Percentiles rank a stretch among this genome's conserved stretches.
Evolutionary conservation across 768 basidiomycete genomes (phyloP).

Genomic region (Tubosaeta brunneosetosa): DNA sequence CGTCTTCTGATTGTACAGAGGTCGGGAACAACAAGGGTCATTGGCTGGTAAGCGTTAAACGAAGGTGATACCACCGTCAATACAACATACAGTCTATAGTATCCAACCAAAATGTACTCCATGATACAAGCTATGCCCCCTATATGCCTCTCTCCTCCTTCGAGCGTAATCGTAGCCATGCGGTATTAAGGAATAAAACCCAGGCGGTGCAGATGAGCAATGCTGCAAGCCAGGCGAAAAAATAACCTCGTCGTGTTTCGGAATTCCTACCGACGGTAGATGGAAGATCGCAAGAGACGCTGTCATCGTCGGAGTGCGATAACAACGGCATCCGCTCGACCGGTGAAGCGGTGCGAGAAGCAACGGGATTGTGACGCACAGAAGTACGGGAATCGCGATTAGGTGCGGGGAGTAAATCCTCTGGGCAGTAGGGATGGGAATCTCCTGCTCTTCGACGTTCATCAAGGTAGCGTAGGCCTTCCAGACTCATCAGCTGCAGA

Average conservation of each 20-base stretch:
- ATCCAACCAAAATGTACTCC: not conserved
- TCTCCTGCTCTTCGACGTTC: slow-evolving; percentile 33
- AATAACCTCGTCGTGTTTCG: slow-evolving; percentile 45
- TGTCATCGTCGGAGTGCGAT: not conserved
- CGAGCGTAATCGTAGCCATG: slow-evolving; percentile 51
- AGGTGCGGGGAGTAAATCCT: slow-evolving; percentile 2
- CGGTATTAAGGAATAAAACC: slow-evolving; percentile 61
- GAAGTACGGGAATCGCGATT: not conserved
- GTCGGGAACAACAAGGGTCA: slow-evolving; percentile 29
- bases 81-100: not conserved
- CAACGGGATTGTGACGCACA: not conserved
- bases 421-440: slow-evolving; percentile 10
- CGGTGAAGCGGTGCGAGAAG: not conserved
- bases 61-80: slow-evolving; percentile 7
- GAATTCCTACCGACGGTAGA: slow-evolving; percentile 20
- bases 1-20: slow-evolving; percentile 31
- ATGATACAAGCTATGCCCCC: not conserved
- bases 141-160: slow-evolving; percentile 29
- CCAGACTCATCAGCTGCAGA: slow-evolving; percentile 49
- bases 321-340: slow-evolving; percentile 16
- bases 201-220: slow-evolving; percentile 49
- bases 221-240: slow-evolving; percentile 43
- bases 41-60: slow-evolving; percentile 28
- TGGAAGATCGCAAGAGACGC: slow-evolving; percentile 6
- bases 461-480: slow-evolving; percentile 48